Base-by-base conservation (phyloP, 805 yeast species). In the Nakazawaea peltata region DNA sequence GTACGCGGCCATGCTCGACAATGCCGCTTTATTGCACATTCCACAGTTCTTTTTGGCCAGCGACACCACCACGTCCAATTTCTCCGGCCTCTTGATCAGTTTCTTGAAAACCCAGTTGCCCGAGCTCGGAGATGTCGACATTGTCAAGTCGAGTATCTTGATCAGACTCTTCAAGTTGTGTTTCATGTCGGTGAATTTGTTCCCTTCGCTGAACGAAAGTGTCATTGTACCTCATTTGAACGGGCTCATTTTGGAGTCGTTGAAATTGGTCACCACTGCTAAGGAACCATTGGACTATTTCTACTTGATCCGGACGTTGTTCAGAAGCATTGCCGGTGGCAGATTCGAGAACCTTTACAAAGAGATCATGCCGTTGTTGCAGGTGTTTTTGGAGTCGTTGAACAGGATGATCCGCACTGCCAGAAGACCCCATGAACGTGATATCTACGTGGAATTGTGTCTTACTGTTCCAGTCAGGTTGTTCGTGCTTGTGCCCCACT, bases 301-400 rank as follows among this genome's bases (percentile, higher is more conserved):
- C 43, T 83, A 87, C 47, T 65, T 92, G 46, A 81, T 92, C 16
- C 67, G 97, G 48, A 85, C 95, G 0, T 61, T 92, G 33, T 92
- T 92, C 65, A 69, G 97, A 56, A 83, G 94, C 49, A 88, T 92
- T 31, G 95, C 97, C 23, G 97, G 98, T 33, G 98, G 98, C 5
- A 67, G 97, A 40, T 90, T 92, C 53, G 99, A 92, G 55, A 77
- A 80, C 36, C 64, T 92, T 13, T 94, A 94, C 62, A 85, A 92
- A 47, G 95, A 88, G 42, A 90, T 94, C 14, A 71, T 87, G 64
- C 98, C 98, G 0, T 66, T 92, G 26, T 61, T 92, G 29, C 97
- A 94, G 38, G 86, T 83, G 1, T 61, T 92, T 28, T 62, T 92
- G 28, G 96, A 87, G 43, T 80, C 94, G 2, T 67, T 92, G 44